Evolutionary conservation across 441 rosid species (phyloP).

Genomic region (Kokia cookei): DNA sequence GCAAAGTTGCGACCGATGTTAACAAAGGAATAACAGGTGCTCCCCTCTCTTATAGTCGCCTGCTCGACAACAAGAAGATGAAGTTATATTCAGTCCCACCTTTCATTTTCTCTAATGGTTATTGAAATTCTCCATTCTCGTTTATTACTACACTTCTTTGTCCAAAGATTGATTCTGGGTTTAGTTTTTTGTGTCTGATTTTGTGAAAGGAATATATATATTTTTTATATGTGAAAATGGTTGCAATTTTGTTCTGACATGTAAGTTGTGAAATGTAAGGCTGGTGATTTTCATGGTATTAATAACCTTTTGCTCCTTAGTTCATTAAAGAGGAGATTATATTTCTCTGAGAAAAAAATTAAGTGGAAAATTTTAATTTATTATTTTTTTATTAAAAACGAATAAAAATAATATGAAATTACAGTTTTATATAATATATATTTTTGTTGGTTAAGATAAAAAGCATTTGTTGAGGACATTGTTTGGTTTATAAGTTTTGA

Average conservation of each 20-base stretch:
- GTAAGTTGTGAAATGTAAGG: background rate
- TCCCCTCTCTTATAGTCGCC: conserved; percentile 24
- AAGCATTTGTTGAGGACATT: background rate
- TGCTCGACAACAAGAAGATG: conserved; percentile 23
- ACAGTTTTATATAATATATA: too few species aligned
- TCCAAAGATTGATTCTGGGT: background rate
- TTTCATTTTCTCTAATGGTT: conserved; percentile 18
- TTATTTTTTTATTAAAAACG: too few species aligned
- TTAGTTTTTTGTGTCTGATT: background rate
- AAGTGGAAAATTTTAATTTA: too few species aligned
- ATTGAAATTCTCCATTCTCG: background rate
- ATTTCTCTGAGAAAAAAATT: too few species aligned
- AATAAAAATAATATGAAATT: too few species aligned
- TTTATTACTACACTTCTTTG: background rate
- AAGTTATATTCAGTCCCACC: conserved; percentile 39
- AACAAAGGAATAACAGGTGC: conserved; percentile 52
- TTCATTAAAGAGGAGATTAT: background rate
- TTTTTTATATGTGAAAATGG: background rate
- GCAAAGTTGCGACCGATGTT: conserved; percentile 42
- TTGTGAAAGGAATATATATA: background rate
- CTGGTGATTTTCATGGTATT: background rate
- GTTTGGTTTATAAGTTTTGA: background rate
- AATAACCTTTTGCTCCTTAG: background rate
- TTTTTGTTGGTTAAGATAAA: too few species aligned
- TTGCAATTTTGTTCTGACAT: background rate